A percentile compares a stretch with the other conserved stretches of the same genome.
phyloP scores from a whole-genome alignment of 495 filamentous ascomycete genomes.

The Hyaloscypha bicolor region DNA sequence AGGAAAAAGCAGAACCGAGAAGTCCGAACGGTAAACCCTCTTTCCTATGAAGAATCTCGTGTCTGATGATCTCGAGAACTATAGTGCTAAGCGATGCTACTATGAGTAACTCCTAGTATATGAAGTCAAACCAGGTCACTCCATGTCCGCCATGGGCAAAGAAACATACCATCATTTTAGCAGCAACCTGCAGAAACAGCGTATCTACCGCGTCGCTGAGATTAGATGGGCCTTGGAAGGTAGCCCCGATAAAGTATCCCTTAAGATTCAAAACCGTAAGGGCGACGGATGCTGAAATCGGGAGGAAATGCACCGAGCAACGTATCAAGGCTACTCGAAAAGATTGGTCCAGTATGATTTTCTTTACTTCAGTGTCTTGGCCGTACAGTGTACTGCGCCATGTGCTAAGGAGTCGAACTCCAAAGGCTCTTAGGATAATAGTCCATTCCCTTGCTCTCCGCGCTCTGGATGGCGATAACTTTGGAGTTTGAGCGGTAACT shows the following conservation, averaged over 20 bases:
- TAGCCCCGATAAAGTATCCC: background rate
- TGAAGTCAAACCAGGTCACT: background rate
- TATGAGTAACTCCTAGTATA: constrained; percentile 7
- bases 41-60: background rate
- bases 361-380: constrained; percentile 8
- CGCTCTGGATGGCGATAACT: too few species aligned
- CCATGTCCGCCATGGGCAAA: background rate
- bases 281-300: background rate
- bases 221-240: background rate
- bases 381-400: too few species aligned
- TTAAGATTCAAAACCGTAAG: background rate
- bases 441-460: too few species aligned
- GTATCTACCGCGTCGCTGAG: background rate
- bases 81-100: constrained; percentile 3
- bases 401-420: too few species aligned
- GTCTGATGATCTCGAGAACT: background rate
- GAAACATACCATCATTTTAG: background rate
- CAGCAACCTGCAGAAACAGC: background rate
- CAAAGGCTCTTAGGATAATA: too few species aligned
- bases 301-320: constrained; percentile 1
- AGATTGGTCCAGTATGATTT: background rate
- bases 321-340: background rate
- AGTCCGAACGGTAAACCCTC: constrained; percentile 4
- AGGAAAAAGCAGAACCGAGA: background rate
- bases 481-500: too few species aligned